These are phyloP conservation scores for Fonsecaea multimorphosa DNA, from an alignment of 2,329 filamentous ascomycete species.

Conservation along the genomic window DNA sequence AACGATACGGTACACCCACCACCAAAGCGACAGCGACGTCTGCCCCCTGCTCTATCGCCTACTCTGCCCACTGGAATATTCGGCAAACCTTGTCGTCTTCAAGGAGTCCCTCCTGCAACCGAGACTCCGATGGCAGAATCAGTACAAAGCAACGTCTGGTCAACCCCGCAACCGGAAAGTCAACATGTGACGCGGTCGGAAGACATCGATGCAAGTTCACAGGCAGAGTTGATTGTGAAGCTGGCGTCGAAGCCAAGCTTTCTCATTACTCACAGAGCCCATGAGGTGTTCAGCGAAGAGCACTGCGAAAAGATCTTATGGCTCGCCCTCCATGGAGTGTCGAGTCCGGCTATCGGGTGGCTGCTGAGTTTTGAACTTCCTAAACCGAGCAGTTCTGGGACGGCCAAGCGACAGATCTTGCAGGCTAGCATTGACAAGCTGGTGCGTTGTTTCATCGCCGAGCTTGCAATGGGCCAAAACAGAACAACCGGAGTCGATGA, in stretches of 20 bases:
- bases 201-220: neutral
- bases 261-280: neutral
- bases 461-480: conserved; percentile 10
- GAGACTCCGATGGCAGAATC: neutral
- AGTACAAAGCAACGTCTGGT: neutral
- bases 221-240: conserved; percentile 1
- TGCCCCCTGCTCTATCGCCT: neutral
- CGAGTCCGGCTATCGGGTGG: conserved; percentile 13
- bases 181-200: neutral
- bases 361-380: conserved; percentile 3
- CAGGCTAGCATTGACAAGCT: neutral
- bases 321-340: conserved; percentile 24
- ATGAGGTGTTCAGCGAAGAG: conserved; percentile 11
- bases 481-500: neutral
- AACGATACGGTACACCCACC: neutral
- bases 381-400: neutral
- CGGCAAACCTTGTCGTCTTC: neutral
- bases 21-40: neutral
- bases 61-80: no score
- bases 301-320: conserved; percentile 23
- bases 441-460: conserved; percentile 14
- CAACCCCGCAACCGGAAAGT: neutral
- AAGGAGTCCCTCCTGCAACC: neutral
- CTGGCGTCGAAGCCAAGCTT: neutral
- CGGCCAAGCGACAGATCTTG: neutral